Conservation (phyloP, 2,329 filamentous ascomycete species). For the Aspergillus calidoustus region DNA sequence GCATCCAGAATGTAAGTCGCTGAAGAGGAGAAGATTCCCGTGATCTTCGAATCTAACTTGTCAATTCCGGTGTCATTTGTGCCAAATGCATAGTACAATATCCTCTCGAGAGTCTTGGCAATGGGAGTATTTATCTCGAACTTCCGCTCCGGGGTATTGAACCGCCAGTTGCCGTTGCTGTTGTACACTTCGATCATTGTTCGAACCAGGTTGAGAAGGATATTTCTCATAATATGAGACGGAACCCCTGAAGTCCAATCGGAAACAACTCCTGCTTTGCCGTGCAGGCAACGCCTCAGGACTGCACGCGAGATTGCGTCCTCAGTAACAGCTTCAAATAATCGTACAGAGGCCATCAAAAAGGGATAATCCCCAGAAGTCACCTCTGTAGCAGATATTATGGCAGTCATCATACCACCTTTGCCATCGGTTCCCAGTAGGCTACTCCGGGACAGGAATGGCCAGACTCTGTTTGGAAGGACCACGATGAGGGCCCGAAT, state of each 20-base stretch:
- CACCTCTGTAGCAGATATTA: slow-evolving; percentile 83
- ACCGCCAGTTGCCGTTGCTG: slow-evolving; percentile 85
- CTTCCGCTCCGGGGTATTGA: slow-evolving; percentile 69
- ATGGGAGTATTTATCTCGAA: slow-evolving; percentile 71
- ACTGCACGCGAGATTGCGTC: slow-evolving; percentile 67
- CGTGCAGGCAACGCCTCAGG: slow-evolving; percentile 44
- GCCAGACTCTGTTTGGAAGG: slow-evolving; percentile 87
- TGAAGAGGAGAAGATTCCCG: slow-evolving; percentile 69
- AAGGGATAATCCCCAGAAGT: slow-evolving; percentile 77
- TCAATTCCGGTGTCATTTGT: slow-evolving; percentile 65
- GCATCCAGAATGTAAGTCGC: slow-evolving; percentile 77
- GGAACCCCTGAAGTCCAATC: slow-evolving; percentile 72
- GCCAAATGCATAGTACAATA: slow-evolving; percentile 74
- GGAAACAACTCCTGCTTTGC: slow-evolving; percentile 36
- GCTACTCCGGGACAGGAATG: slow-evolving; percentile 79
- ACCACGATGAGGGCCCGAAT: slow-evolving; percentile 71
- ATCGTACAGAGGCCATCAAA: slow-evolving; percentile 70
- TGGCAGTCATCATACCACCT: slow-evolving; percentile 74
- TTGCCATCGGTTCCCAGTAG: slow-evolving; percentile 77
- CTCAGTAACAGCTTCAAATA: slow-evolving; percentile 77
- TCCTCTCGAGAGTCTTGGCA: slow-evolving; percentile 69
- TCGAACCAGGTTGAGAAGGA: slow-evolving; percentile 73
- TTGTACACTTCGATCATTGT: slow-evolving; percentile 83
- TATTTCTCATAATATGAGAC: slow-evolving; percentile 74
- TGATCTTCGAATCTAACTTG: slow-evolving; percentile 56